Evolutionary conservation across 208 protist genomes (phyloP), one percentile per base, ranked within the genome.

Genomic region (Zelonia costaricensis): DNA sequence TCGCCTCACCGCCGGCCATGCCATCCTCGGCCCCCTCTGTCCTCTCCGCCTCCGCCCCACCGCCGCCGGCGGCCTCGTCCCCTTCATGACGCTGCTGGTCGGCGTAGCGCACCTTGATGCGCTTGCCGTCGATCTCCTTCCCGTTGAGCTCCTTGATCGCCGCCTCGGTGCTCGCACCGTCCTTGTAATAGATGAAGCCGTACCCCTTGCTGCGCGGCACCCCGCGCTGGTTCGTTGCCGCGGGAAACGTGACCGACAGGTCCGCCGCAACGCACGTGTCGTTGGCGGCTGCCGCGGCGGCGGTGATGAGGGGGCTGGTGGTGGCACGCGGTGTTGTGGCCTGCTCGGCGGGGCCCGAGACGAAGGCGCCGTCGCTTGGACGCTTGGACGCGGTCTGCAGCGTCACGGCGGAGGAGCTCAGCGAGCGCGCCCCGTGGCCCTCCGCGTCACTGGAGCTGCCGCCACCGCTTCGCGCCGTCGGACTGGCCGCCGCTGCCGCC

Each of bases 161-260:
- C 0, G 22, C 46, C 31, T 74, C 70, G 2, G 82, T 79, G 52
- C 77, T 84, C 1, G 38, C 51, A 20, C 78, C 78, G 60, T 82
- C 54, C 18, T 78, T 75, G 76, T 81, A 92, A 58, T 92, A 92
- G 16, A 92, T 75, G 52, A 92, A 92, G n/a, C 85, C 85, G 57
- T 88, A 92, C 4, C 85, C 81, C 46, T 92, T 92, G 62, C 81
- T 75, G 31, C 85, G 78, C 57, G 61, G 47, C 22, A 60, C 27
- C 22, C 63, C 47, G 28, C 35, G 44, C 42, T 4, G 8, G 4
- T 5, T 8, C 45, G 27, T 42, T 15, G 25, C 9, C 23, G 31
- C 10, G 18, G n/a, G 35, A 22, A 25, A 23, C 15, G 31, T 16
- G 9, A 18, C 39, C n/a, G 20, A 28, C 12, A 49, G 40, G 8